Evolutionary conservation across 2,329 filamentous ascomycete species (phyloP), one percentile per base, ranked within the genome.

Genomic region (Alternaria alternata): DNA sequence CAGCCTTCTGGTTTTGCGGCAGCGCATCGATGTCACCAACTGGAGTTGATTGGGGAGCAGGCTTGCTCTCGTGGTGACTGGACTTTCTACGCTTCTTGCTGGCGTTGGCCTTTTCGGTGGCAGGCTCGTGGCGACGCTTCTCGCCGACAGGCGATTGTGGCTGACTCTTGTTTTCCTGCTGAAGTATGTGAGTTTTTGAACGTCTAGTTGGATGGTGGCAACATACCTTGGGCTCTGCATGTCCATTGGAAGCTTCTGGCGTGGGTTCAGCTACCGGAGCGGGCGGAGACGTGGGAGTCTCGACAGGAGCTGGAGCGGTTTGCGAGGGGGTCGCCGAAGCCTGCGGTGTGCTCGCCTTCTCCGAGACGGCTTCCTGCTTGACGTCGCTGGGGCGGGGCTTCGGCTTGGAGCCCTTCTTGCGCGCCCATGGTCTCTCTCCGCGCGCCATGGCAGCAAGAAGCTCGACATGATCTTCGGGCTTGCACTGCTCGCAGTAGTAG

Each of bases 401-500:
- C 80, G 77, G 82, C 68, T 83, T 85, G 61, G 81, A 80, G 66
- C 84, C 85, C 80, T 81, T 87, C 79, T 83, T 88, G 79, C 78
- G 85, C 80, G 79, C 81, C 95, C 95, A 98, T 0, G 93, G 91
- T 78, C 89, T 91, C 80, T 97, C 92, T 5, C 94, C 95, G 42
- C 86, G 87, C 20, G 84, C 87, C 57, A 97, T 90, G 58, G 90
- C 92, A 11, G 89, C 89, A 4, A 99, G 81, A 3, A 97, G 87
- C 62, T 90, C 89, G 68, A 88, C 88, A 81, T 99, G 95, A 64
- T 94, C 88, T 57, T 93, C 86, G 0, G 95, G 95, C 53, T 87
- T 86, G 82, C 95, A 98, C 79, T 90, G 83, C 79, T 99, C 95
- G 80, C 95, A 99, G 80, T 91, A 96, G 81, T 99, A 99, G 22